Evolutionary conservation across 805 yeast genomes (phyloP), one percentile per base, ranked within the genome.

Genomic region (Wickerhamomyces bovis): DNA sequence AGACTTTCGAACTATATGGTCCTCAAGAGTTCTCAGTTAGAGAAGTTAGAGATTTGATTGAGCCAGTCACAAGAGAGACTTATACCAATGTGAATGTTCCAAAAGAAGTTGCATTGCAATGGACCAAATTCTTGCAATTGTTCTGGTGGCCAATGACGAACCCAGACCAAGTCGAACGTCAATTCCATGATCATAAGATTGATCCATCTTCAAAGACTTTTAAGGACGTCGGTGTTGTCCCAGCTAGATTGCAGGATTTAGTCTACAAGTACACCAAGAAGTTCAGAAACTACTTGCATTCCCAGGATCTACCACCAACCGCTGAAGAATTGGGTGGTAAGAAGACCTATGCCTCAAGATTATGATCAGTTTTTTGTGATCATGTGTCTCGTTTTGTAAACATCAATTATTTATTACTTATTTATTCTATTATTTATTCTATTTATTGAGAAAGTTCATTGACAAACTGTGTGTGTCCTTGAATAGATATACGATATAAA

Each of bases 151-250:
- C 71, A 51, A 61, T 67, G 51, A 49, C 78, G 49, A 83, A 81
- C 58, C 78, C 86, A 23, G 96, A 88, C 65, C 82, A 81, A 64
- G 75, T 84, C 46, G 85, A 81, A 66, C 80, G 95, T 69, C 80
- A 81, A 66, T 73, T 77, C 57, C 73, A 84, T 49, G 73, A 84
- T 67, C 95, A 88, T 66, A 53, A 54, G 19, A 72, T 81, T 50
- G 85, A 81, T 59, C 73, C 77, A 26, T 60, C 63, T 15, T 89
- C 88, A 22, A 70, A 73, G 58, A 77, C 84, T 15, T 87, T 83
- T 65, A 69, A 67, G 30, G 94, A 87, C 61, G 75, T 87, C 57
- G 94, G 87, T 40, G 79, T 88, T 61, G 70, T 73, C 41, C 77
- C 82, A 15, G 80, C 71, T 50, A 67, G 71, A 49, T 67, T 83